Percentiles rank a stretch among this genome's conserved stretches.
Conservation (phyloP, 2,329 filamentous ascomycete genomes). For the Diaporthe velutina region DNA sequence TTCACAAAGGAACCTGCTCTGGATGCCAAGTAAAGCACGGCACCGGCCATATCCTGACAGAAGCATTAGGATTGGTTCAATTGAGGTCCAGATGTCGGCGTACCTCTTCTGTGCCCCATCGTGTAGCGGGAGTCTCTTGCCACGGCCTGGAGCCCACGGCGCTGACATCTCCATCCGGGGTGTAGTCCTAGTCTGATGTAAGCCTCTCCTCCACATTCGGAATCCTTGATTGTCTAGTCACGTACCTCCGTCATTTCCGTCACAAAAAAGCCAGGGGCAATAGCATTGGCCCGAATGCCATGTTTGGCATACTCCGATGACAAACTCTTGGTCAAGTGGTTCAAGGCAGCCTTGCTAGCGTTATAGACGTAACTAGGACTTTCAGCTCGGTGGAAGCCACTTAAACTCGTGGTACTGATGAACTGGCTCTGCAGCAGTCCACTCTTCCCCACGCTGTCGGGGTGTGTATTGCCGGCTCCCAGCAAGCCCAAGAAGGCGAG, state of each 20-base stretch:
- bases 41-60: not conserved
- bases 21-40: not conserved
- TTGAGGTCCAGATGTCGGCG: accelerated
- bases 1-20: not conserved
- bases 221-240: not conserved
- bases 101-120: not conserved
- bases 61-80: not conserved
- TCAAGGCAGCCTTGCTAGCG: not conserved
- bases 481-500: not conserved
- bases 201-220: too few relatives aligned
- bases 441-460: not conserved
- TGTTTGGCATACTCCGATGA: not conserved
- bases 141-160: not conserved
- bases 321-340: not conserved
- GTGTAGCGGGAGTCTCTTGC: not conserved
- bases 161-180: not conserved
- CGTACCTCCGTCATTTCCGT: not conserved
- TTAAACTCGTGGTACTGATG: not conserved
- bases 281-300: not conserved
- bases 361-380: not conserved
- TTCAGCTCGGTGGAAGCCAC: not conserved
- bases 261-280: not conserved
- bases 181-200: not conserved
- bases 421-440: not conserved
- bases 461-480: not conserved